phyloP scores from a whole-genome alignment of 2,329 filamentous ascomycete genomes.

The Cercospora zeae-maydis region DNA sequence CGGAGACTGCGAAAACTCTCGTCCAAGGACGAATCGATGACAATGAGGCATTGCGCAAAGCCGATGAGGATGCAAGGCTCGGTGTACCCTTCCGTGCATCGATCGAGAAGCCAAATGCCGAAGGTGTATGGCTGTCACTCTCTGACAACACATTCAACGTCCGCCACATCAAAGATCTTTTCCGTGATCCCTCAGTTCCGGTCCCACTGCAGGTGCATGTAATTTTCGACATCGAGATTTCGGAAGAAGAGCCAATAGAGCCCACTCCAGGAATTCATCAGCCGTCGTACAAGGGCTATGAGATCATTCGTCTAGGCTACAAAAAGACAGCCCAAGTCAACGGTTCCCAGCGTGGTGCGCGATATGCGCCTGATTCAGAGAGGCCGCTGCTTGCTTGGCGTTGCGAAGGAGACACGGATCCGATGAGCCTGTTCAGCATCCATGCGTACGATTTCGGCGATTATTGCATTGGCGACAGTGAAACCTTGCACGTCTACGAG shows the following conservation, averaged over 20 bases:
- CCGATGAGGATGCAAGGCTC: background rate
- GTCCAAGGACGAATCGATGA: background rate
- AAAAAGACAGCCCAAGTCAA: background rate
- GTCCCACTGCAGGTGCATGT: background rate
- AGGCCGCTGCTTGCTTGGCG: constrained; percentile 3
- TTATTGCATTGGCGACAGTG: constrained; percentile 1
- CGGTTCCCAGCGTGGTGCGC: background rate
- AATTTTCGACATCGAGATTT: background rate
- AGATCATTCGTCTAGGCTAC: background rate
- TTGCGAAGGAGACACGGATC: too few relatives aligned
- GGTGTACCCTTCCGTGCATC: background rate
- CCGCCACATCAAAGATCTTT: background rate
- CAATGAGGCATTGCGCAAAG: background rate
- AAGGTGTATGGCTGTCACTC: background rate
- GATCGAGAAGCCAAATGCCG: background rate
- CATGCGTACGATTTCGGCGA: background rate
- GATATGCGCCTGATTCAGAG: background rate
- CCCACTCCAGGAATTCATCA: background rate
- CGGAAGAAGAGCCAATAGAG: background rate
- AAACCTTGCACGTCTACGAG: background rate
- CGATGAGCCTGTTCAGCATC: background rate
- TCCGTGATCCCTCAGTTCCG: background rate
- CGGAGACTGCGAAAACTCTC: background rate
- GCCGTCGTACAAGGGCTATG: background rate
- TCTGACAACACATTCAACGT: background rate